These are phyloP conservation scores for Saturnispora dispora DNA, from an alignment of 805 yeast species.

Conservation along the genomic window DNA sequence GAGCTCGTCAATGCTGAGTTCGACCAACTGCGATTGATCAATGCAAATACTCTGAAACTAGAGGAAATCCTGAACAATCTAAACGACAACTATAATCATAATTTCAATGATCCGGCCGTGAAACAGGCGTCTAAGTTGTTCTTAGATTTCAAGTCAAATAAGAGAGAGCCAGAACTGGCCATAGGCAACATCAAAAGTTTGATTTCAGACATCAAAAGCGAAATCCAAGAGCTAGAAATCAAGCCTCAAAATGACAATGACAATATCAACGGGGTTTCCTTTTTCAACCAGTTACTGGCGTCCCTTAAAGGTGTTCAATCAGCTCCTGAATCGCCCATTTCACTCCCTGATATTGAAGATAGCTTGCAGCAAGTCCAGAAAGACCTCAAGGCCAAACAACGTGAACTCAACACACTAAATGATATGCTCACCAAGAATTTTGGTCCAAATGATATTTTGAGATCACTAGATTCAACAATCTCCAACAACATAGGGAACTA, in stretches of 20 bases:
- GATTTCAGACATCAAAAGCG: neutral
- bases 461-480: constrained; percentile 44
- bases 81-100: constrained; percentile 59
- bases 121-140: constrained; percentile 55
- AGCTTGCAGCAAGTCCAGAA: constrained; percentile 20
- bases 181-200: neutral
- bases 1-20: constrained; percentile 11
- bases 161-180: neutral
- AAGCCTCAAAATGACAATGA: neutral
- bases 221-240: neutral
- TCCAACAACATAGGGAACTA: constrained; percentile 55
- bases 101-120: constrained; percentile 82
- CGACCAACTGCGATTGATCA: neutral
- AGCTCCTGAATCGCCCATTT: neutral
- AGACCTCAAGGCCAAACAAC: constrained; percentile 19
- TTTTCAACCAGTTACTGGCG: neutral
- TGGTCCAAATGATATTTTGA: constrained; percentile 58
- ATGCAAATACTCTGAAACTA: constrained; percentile 19
- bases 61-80: constrained; percentile 43
- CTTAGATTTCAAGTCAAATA: constrained; percentile 32
- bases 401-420: constrained; percentile 11
- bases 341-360: constrained; percentile 3
- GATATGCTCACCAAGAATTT: constrained; percentile 23
- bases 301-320: neutral
- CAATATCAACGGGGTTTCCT: neutral